Conservation (phyloP, 108 stramenopile genomes). For the Poteriospumella lacustris region DNA sequence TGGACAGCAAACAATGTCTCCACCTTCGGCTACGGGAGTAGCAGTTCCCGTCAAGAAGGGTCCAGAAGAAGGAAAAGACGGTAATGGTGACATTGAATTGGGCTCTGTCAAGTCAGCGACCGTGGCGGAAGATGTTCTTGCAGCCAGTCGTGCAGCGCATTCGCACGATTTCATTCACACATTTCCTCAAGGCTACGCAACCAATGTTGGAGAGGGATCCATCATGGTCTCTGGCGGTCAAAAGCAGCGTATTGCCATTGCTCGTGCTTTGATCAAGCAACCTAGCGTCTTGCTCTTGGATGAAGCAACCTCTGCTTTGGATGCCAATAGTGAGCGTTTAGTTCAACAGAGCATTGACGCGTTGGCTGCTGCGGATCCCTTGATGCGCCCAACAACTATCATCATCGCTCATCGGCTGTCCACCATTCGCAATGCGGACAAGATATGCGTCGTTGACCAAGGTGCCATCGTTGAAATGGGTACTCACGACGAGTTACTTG, state of each 20-base stretch:
- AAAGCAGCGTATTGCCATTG: background rate
- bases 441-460: conserved; percentile 72
- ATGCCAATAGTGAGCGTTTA: conserved; percentile 73
- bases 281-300: conserved; percentile 74
- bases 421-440: conserved; percentile 77
- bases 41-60: no score
- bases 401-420: conserved; percentile 80
- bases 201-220: background rate
- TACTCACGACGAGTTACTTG: conserved; percentile 68
- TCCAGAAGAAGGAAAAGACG: no score
- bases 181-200: background rate
- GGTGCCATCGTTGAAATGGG: conserved; percentile 73
- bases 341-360: conserved; percentile 64
- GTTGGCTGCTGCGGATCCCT: no score
- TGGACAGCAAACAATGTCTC: no score
- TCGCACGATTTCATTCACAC: conserved; percentile 7
- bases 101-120: background rate
- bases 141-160: background rate
- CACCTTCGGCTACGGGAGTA: no score
- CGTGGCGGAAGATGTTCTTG: background rate
- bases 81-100: no score
- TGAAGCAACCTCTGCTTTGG: conserved; percentile 74
- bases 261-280: conserved; percentile 52
- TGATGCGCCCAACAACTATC: conserved; percentile 66
- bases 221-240: conserved; percentile 16